A percentile compares a stretch with the other conserved stretches of the same genome.
These are phyloP conservation scores for Cryptosporidium bovis DNA, from an alignment of 169 alveolate species.

Conservation along the genomic window DNA sequence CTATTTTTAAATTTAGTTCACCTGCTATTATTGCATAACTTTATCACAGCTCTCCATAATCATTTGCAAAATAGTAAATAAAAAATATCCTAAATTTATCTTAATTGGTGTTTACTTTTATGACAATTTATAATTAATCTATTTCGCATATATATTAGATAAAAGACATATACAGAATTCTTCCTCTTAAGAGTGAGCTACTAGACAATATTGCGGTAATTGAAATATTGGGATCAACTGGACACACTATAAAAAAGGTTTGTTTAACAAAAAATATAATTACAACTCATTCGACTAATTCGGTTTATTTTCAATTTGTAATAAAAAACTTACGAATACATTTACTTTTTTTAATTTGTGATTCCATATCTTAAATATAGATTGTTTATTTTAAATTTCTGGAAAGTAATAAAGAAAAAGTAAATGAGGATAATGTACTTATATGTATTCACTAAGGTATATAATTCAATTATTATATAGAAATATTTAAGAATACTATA, in stretches of 20 bases:
- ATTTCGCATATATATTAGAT: background rate
- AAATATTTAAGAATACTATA: background rate
- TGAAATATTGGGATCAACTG: conserved; percentile 6
- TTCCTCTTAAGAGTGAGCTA: conserved; percentile 42
- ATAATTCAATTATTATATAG: background rate
- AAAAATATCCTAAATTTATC: too few species aligned
- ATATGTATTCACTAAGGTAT: conserved; percentile 19
- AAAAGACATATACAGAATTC: background rate
- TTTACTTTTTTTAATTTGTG: background rate
- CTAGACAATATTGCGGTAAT: conserved; percentile 45
- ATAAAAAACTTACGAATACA: background rate
- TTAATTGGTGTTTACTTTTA: background rate
- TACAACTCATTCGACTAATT: too few species aligned
- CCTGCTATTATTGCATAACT: too few species aligned
- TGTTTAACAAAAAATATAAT: background rate
- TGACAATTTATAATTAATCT: background rate
- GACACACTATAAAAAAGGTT: conserved; percentile 10
- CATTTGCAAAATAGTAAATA: too few species aligned
- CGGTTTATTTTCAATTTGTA: too few species aligned
- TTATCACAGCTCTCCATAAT: too few species aligned
- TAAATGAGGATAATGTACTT: conserved; percentile 22
- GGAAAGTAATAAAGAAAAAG: conserved; percentile 21
- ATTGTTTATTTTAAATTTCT: conserved; percentile 52
- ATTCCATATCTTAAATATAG: background rate
- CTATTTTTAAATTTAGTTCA: too few species aligned